Evolutionary conservation across 352 stramenopile species (phyloP), one percentile per base, ranked within the genome.

Genomic region (Globisporangium recalcitrans): DNA sequence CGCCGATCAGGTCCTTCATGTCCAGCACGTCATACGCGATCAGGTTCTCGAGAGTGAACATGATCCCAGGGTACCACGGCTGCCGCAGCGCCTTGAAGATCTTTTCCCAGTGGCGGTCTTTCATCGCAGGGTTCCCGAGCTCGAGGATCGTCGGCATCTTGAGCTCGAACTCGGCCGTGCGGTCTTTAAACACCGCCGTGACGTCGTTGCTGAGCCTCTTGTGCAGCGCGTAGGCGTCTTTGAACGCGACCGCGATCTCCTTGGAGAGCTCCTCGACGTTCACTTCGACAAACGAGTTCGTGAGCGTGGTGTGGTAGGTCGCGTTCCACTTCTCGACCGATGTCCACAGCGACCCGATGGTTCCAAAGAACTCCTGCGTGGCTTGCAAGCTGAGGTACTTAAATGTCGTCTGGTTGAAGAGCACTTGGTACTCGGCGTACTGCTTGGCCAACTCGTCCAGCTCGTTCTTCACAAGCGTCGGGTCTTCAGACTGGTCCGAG

Each of bases 21-120:
- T 96, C 84, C 0, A 96, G 69, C 10, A 95, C 85, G 7, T 94
- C 88, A 46, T 92, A 91, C 27, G 85, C 70, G 14, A 97, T 87
- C 0, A 97, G 69, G 58, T 96, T 94, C 44, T 95, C 87, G 2
- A 97, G 73, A 16, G 84, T 95, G 53, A 97, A 97, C 22, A 87
- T 47, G 58, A 97, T 93, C 0, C 91, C 89, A 22, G 87, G 86
- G 58, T 96, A 95, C 81, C 85, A 97, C 22, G 87, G 84, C 62
- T 96, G 87, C 5, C 87, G 78, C 24, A 96, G 63, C 11, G 85
- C 78, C 63, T 97, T 93, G 69, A 97, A 97, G 32, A 98, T 97
- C 66, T 94, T 90, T 58, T 97, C 86, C 95, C 95, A 98, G 72
- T 98, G 95, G 1, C 94, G 88, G 49, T 97, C 91, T 72, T 98